Conservation (phyloP, 805 yeast genomes). For the Schizosaccharomyces osmophilus region DNA sequence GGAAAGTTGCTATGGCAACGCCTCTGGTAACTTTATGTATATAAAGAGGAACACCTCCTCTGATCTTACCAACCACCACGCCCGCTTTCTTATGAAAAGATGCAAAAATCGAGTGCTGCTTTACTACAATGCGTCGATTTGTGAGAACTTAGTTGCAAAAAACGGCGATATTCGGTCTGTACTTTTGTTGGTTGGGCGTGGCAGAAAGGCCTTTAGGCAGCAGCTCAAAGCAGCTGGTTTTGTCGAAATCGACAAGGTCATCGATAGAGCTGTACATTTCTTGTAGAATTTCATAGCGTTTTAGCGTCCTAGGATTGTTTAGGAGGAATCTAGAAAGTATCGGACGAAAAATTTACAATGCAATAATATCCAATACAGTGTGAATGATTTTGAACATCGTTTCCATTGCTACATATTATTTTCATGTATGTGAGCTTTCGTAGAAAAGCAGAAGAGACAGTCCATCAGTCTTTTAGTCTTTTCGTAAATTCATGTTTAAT, state of each 20-base stretch:
- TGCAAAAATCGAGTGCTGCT: background rate
- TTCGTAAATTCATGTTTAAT: no score
- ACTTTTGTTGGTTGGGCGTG: background rate
- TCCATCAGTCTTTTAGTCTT: no score
- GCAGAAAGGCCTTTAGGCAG: background rate
- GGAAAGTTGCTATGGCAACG: background rate
- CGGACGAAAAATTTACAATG: no score
- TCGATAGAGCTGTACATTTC: background rate
- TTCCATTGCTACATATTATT: no score
- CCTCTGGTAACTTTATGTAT: background rate
- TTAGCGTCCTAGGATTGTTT: background rate
- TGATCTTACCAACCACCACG: background rate
- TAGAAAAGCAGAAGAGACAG: no score
- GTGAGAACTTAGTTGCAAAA: background rate
- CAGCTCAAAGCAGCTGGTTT: background rate
- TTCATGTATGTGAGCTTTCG: no score
- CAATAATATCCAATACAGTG: no score
- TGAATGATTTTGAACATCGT: no score
- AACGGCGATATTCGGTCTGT: background rate
- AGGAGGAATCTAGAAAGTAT: background rate
- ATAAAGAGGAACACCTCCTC: background rate
- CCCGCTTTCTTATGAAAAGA: background rate
- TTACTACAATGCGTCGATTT: background rate
- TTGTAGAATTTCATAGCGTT: background rate
- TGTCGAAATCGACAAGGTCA: background rate